Evolutionary conservation across 2,329 filamentous ascomycete genomes (phyloP).

Genomic region (Davidsoniella australis): DNA sequence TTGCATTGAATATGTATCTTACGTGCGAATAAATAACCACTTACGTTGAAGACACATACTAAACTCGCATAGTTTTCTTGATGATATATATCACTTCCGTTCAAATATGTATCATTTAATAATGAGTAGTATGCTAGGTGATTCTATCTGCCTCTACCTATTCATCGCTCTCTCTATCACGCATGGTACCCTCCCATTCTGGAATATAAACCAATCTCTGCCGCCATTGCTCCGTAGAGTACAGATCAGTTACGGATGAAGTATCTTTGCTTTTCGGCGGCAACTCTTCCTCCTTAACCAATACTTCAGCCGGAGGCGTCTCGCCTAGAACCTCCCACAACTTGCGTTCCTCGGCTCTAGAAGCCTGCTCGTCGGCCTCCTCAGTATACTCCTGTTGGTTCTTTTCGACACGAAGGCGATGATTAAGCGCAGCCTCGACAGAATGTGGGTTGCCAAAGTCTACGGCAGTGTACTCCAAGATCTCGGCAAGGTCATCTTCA

Average conservation of each 20-base stretch:
- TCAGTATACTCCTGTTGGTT: slow-evolving; percentile 29
- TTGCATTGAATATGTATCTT: too few species aligned
- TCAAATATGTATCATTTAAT: neutral
- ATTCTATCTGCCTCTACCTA: neutral
- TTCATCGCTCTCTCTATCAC: neutral
- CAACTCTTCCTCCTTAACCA: slow-evolving; percentile 15
- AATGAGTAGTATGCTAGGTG: too few species aligned
- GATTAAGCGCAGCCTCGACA: slow-evolving; percentile 22
- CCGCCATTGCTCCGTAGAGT: slow-evolving; percentile 25
- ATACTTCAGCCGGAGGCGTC: slow-evolving; percentile 21
- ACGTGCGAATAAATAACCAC: too few species aligned
- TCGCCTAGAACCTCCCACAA: slow-evolving; percentile 29
- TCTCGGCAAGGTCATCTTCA: slow-evolving; percentile 18
- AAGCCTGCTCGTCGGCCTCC: slow-evolving; percentile 23
- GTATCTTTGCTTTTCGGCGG: neutral
- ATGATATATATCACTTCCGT: neutral
- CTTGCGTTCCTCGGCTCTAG: slow-evolving; percentile 25
- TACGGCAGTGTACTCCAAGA: slow-evolving; percentile 25
- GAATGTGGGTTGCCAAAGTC: slow-evolving; percentile 23
- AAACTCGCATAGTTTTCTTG: neutral
- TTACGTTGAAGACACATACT: too few species aligned
- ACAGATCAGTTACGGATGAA: slow-evolving; percentile 10
- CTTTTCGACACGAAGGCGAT: slow-evolving; percentile 25
- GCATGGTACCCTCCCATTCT: slow-evolving; percentile 25
- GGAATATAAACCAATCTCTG: slow-evolving; percentile 21